Base-by-base conservation (phyloP, 2,329 filamentous ascomycete genomes). In the Emericellopsis cladophorae region DNA sequence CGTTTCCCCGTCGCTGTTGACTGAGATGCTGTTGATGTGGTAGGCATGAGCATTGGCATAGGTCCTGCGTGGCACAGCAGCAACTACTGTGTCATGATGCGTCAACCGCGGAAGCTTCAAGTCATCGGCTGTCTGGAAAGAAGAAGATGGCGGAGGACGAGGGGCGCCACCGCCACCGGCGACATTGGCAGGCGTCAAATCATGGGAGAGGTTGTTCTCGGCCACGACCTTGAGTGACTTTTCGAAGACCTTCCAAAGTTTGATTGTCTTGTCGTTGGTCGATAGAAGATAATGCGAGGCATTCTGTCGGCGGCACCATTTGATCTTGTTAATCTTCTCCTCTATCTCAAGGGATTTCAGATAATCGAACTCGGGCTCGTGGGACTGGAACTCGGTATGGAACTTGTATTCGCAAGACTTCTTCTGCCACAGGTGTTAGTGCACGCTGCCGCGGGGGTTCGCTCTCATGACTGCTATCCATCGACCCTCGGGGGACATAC, bases 281-380 rank as follows among this genome's bases (percentile, higher is more conserved):
- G 92, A 96, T 43, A 98, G 78, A 40, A 98, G 79, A 64, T 95
- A 98, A 68, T 98, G 92, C 42, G 92, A 96, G 46, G 90, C 85
- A 72, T 98, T 98, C 66, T 96, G 90, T 65, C 92, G 82, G 58
- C 84, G 81, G 64, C 92, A 98, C 92, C 92, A 98, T 66, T 96
- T 98, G 69, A 98, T 98, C 74, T 98, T 98, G 76, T 98, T 98
- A 75, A 98, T 98, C 71, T 98, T 98, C 67, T 98, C 92, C 74
- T 98, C 92, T 58, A 98, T 98, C 66, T 98, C 92, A 53, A 98
- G 76, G 29, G 92, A 98, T 67, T 98, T 98, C 50, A 98, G 78
- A 62, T 98, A 98, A 65, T 98, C 92, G 64, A 98, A 98, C 65
- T 98, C 92, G 48, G 92, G 92, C 61, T 98, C 92, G 68, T 98